phyloP scores from a whole-genome alignment of 441 rosid species.

The Populus hybrid region DNA sequence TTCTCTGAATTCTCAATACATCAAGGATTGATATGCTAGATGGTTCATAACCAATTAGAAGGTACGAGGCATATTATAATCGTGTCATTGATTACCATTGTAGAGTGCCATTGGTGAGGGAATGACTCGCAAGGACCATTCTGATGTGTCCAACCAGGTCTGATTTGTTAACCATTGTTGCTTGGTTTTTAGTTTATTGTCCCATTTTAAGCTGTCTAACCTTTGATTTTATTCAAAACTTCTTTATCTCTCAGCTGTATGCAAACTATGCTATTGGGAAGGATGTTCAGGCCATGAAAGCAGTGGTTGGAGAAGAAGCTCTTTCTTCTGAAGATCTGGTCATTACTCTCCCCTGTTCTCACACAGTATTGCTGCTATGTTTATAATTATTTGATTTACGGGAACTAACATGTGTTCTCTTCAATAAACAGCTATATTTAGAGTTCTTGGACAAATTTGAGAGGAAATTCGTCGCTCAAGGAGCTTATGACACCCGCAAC shows the following conservation, averaged over 20 bases:
- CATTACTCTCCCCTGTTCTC: neutral
- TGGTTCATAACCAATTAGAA: neutral
- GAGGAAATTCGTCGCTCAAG: too few species aligned
- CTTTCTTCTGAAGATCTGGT: slow-evolving; percentile 99
- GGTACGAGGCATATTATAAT: neutral
- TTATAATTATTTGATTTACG: neutral
- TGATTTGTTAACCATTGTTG: slow-evolving; percentile 12
- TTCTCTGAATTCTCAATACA: neutral
- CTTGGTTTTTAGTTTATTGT: neutral
- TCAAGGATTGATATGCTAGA: neutral
- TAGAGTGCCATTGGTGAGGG: slow-evolving; percentile 99
- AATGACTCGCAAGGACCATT: slow-evolving; percentile 94
- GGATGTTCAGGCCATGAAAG: slow-evolving; percentile 99
- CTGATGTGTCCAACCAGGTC: slow-evolving; percentile 99
- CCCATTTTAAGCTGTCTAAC: neutral
- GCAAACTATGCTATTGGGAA: slow-evolving; percentile 98
- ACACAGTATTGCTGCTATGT: neutral
- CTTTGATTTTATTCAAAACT: neutral
- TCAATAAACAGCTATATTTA: too few species aligned
- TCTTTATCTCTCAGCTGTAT: slow-evolving; percentile 57
- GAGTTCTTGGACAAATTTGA: too few species aligned
- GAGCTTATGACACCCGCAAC: too few species aligned
- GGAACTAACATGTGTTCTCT: slow-evolving; percentile 19
- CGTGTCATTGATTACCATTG: slow-evolving; percentile 3
- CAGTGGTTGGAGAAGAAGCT: slow-evolving; percentile 99